A percentile compares a stretch with the other conserved stretches of the same genome.
phyloP scores from a whole-genome alignment of 2,329 filamentous ascomycete genomes.

The Phialophora chinensis region DNA sequence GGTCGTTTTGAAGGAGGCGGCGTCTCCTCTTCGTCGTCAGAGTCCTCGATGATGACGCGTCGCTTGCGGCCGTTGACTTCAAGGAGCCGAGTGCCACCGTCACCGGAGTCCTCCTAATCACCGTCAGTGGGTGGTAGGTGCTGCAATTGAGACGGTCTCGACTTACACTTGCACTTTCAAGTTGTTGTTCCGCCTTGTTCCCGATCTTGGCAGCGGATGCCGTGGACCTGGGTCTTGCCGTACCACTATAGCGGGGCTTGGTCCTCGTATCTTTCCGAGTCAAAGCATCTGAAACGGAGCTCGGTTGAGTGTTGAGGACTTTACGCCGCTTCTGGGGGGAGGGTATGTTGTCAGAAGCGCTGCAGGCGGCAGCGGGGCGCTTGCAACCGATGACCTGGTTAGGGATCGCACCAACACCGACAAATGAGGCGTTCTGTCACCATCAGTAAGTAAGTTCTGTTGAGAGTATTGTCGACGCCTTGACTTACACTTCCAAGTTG shows the following conservation, averaged over 20 bases:
- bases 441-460: not conserved
- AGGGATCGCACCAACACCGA: not conserved
- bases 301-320: not conserved
- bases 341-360: not conserved
- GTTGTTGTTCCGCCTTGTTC: not conserved
- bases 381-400: constrained; percentile 1
- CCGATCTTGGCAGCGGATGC: not conserved
- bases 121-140: not conserved
- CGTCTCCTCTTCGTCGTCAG: constrained; percentile 6
- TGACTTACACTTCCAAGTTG: not conserved
- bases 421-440: not conserved
- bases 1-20: not conserved
- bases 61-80: not conserved
- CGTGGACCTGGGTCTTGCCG: not conserved
- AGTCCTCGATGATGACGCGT: constrained; percentile 9
- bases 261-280: not conserved
- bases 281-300: not conserved
- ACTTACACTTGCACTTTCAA: not conserved
- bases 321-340: not conserved
- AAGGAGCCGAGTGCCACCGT: not conserved
- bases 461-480: not conserved
- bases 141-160: not conserved
- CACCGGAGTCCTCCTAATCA: not conserved
- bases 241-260: not conserved
- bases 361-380: not conserved